A percentile compares a stretch with the other conserved stretches of the same genome.
phyloP scores from a whole-genome alignment of 83 land plant genomes.

The Larix sibirica region DNA sequence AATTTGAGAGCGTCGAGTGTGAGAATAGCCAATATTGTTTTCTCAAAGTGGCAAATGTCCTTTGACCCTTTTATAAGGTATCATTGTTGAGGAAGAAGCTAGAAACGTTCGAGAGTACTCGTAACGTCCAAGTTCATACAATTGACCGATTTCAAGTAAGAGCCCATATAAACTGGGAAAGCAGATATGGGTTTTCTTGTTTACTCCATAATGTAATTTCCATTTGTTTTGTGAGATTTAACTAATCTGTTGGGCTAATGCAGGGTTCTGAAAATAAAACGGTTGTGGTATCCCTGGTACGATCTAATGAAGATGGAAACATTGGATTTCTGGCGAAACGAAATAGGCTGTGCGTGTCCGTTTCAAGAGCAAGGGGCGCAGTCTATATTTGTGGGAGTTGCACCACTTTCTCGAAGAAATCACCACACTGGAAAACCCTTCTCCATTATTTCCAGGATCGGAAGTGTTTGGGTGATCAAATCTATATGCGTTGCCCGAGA shows the following conservation, averaged over 20 bases:
- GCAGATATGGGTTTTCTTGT: background rate
- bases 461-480: background rate
- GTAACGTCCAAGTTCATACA: background rate
- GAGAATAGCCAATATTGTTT: too few relatives aligned
- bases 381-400: background rate
- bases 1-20: too few relatives aligned
- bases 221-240: too few relatives aligned
- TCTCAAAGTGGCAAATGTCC: too few relatives aligned
- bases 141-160: background rate
- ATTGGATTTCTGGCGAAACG: slow-evolving; percentile 2
- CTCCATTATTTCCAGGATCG: too few relatives aligned
- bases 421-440: too few relatives aligned
- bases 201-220: too few relatives aligned
- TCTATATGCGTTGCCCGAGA: background rate
- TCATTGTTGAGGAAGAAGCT: background rate
- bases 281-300: too few relatives aligned
- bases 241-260: too few relatives aligned
- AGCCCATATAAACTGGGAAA: background rate
- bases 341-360: slow-evolving; percentile 10
- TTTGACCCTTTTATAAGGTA: background rate
- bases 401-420: background rate
- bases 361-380: slow-evolving; percentile 1
- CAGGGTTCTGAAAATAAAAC: too few relatives aligned
- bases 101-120: background rate
- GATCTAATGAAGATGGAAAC: background rate